Base-by-base conservation (phyloP, 164 flowering plant species). In the Vitis cinerea region DNA sequence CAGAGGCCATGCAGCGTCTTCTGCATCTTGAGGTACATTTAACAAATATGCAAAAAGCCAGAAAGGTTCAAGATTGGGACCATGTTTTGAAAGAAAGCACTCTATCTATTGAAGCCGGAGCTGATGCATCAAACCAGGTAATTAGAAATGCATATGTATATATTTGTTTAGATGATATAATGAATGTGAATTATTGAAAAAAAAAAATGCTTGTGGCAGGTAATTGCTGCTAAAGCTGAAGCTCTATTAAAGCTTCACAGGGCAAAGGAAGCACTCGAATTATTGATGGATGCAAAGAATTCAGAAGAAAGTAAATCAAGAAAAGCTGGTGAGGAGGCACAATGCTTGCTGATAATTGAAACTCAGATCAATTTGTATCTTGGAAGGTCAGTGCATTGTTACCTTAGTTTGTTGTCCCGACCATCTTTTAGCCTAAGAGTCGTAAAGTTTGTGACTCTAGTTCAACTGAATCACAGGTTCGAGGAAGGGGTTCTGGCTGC, bases 1-100 rank as follows among this genome's bases (percentile, higher is more conserved):
- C 75, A 10, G 69, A 68, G 44, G 47, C n/a, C 9, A 14, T 65
- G 55, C 69, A 67, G 53, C 69, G 51, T 9, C 59, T 76, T 47
- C 50, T 48, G 37, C 14, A 9, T 29, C 48, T 71, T 58, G 79
- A 76, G 44, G 50, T 29, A 9, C 68, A 67, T 68, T 60, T 76
- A 31, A 17, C 17, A 52, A 76, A 76, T 47, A 63, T 71, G 67
- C 63, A 16, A 59, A 70, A 57, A 23, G 59, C 59, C 29, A 19
- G 19, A 57, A 17, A 57, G 27, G 27, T 57, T 57, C 27, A 57
- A 57, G 59, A 57, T 57, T 57, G 59, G 59, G 59, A 57, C 15
- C 30, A 16, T 8, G 59, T 57, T 57, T 17, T 57, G 19, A 17
- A 5, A 17, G 59, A 57, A 57, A 57, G 59, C 59, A 57, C 10